Conservation (phyloP, 108 stramenopile species). For the Cyclotella baltica region DNA sequence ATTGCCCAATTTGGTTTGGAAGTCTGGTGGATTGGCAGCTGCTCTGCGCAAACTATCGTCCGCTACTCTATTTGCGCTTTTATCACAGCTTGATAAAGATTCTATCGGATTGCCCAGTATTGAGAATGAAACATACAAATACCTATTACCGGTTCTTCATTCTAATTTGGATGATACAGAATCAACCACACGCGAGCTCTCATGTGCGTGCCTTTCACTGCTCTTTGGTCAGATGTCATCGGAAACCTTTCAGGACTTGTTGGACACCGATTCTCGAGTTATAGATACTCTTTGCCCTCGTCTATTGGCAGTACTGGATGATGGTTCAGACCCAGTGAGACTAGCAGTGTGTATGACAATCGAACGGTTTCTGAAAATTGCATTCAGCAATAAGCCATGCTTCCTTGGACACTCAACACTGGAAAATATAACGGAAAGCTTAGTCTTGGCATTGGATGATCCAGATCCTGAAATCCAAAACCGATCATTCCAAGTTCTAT, state of each 20-base stretch:
- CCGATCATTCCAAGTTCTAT: constrained; percentile 24
- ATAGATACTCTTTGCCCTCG: constrained; percentile 35
- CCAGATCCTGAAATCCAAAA: constrained; percentile 26
- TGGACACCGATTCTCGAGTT: constrained; percentile 15
- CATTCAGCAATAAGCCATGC: background rate
- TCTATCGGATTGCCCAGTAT: constrained; percentile 1
- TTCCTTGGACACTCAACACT: constrained; percentile 18
- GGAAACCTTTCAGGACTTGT: constrained; percentile 22
- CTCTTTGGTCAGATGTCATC: constrained; percentile 21
- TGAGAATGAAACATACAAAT: constrained; percentile 12
- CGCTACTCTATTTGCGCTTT: constrained; percentile 44
- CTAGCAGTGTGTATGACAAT: constrained; percentile 32
- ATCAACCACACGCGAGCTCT: constrained; percentile 37
- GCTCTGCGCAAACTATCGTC: constrained; percentile 40
- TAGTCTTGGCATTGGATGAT: constrained; percentile 40
- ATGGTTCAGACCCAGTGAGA: constrained; percentile 42
- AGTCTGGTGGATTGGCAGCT: constrained; percentile 41
- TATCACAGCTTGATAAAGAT: constrained; percentile 1
- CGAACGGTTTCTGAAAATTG: constrained; percentile 15
- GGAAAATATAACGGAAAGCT: constrained; percentile 28
- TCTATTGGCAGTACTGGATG: constrained; percentile 42
- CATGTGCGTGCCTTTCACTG: constrained; percentile 42
- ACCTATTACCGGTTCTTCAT: constrained; percentile 49
- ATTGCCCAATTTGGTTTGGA: constrained; percentile 49
- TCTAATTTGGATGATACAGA: constrained; percentile 50